Percentiles rank a stretch among this genome's conserved stretches.
These are phyloP conservation scores for Chamaecrista fasciculata DNA, from an alignment of 306 rosid species.

Conservation along the genomic window DNA sequence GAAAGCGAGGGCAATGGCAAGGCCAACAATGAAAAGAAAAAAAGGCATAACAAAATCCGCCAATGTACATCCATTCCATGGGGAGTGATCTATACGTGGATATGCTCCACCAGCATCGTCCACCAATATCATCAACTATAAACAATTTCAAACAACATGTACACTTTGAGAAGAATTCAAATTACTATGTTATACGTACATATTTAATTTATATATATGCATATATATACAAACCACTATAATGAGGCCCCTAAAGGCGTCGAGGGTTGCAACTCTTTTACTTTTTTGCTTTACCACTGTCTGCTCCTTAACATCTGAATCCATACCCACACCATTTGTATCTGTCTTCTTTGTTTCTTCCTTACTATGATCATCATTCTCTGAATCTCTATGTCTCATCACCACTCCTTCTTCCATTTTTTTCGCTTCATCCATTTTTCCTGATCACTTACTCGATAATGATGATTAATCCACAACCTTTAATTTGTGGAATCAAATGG, in stretches of 20 bases:
- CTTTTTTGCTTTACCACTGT: constrained; percentile 36
- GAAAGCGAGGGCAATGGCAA: constrained; percentile 67
- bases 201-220: no score
- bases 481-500: not conserved
- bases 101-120: constrained; percentile 72
- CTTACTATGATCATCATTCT: constrained; percentile 16
- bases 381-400: not conserved
- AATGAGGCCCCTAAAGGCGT: constrained; percentile 77
- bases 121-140: constrained; percentile 65
- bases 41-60: constrained; percentile 83
- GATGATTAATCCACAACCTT: not conserved
- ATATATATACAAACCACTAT: constrained; percentile 46
- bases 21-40: constrained; percentile 79
- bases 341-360: constrained; percentile 10
- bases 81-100: constrained; percentile 66
- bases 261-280: constrained; percentile 68
- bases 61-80: constrained; percentile 77
- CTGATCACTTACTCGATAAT: constrained; percentile 4
- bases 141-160: no score
- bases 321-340: not conserved
- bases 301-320: constrained; percentile 14
- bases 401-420: constrained; percentile 61
- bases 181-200: not conserved
- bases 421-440: constrained; percentile 57
- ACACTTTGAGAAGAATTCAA: no score